Percentiles rank a stretch among this genome's conserved stretches.
phyloP scores from a whole-genome alignment of 2,329 filamentous ascomycete genomes.

The Aureobasidium musti region DNA sequence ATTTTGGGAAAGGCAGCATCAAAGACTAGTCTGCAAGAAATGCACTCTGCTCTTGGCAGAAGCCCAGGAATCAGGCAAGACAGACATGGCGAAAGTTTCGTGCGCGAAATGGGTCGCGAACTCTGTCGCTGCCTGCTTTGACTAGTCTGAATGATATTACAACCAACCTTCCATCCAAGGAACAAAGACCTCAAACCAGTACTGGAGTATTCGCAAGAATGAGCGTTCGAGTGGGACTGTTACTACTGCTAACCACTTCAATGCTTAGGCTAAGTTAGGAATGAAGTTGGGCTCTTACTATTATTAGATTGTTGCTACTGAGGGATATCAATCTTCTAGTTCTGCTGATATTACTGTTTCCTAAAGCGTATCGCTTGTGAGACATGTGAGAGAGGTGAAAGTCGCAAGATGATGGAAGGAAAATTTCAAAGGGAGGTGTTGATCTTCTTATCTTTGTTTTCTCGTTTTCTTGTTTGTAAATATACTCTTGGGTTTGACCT shows the following conservation, averaged over 20 bases:
- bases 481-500: too few relatives aligned
- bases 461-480: too few relatives aligned
- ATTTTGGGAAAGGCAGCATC: neutral
- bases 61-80: neutral
- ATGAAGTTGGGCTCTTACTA: conserved; percentile 51
- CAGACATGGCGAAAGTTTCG: neutral
- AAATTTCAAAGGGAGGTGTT: too few relatives aligned
- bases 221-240: conserved; percentile 57
- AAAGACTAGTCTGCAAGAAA: neutral
- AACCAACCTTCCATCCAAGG: conserved; percentile 54
- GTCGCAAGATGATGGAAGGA: too few relatives aligned
- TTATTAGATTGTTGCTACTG: conserved; percentile 56
- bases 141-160: conserved; percentile 6
- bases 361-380: neutral
- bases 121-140: neutral
- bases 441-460: too few relatives aligned
- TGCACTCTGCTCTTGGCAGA: neutral
- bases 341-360: conserved; percentile 24
- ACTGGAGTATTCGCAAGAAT: conserved; percentile 54
- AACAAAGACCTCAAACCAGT: conserved; percentile 58
- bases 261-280: conserved; percentile 56
- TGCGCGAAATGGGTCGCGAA: neutral
- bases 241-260: conserved; percentile 54
- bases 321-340: conserved; percentile 49
- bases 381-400: too few relatives aligned